Conservation (phyloP, 805 yeast genomes). For the Ogataea sp. region DNA sequence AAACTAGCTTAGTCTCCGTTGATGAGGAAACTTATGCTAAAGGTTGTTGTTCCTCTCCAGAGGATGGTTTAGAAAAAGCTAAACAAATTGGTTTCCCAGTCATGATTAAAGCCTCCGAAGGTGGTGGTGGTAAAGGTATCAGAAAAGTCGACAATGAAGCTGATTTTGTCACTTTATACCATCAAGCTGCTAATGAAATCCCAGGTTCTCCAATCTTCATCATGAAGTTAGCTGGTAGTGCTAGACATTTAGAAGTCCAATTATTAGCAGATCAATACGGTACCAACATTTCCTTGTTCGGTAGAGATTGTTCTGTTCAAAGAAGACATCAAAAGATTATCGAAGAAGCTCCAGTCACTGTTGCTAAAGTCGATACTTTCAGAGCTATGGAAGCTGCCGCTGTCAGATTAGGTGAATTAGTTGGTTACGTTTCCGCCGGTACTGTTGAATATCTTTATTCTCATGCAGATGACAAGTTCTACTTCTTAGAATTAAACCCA, state of each 20-base stretch:
- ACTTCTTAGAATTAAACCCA: constrained; percentile 94
- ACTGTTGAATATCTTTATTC: constrained; percentile 97
- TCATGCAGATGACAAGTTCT: constrained; percentile 88
- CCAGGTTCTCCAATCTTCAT: constrained; percentile 99
- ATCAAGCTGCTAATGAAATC: constrained; percentile 94
- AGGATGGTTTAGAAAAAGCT: constrained; percentile 85
- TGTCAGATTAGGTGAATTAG: constrained; percentile 90
- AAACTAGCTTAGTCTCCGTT: constrained; percentile 80
- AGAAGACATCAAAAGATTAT: constrained; percentile 98
- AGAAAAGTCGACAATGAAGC: constrained; percentile 86
- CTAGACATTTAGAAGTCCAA: constrained; percentile 98
- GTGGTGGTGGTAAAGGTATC: constrained; percentile 99
- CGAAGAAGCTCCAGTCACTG: constrained; percentile 98
- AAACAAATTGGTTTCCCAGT: constrained; percentile 91
- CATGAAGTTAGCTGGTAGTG: constrained; percentile 95
- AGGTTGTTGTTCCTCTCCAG: constrained; percentile 84
- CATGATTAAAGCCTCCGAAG: constrained; percentile 99
- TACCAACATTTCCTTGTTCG: constrained; percentile 92
- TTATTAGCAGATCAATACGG: constrained; percentile 97
- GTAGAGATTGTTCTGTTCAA: constrained; percentile 99
- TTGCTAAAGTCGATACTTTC: constrained; percentile 83
- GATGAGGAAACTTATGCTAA: constrained; percentile 72
- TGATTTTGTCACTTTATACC: constrained; percentile 67
- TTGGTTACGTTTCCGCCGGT: constrained; percentile 98
- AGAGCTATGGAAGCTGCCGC: constrained; percentile 94